Base-by-base conservation (phyloP, 257 asterid species). In the Fraxinus quadrangulata region DNA sequence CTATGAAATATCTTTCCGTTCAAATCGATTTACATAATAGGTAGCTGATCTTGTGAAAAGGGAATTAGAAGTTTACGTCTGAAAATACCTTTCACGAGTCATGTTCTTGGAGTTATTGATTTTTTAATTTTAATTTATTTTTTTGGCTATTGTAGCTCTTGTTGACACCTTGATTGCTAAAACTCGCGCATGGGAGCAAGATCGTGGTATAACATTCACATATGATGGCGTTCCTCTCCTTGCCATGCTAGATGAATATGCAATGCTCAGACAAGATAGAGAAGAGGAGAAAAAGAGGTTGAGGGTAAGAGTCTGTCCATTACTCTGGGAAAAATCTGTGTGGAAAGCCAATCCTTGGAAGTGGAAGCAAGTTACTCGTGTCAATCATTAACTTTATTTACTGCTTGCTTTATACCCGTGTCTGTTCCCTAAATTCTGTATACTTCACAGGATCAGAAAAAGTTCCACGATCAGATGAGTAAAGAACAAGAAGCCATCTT, bases 181-280 rank as follows among this genome's bases (percentile, higher is more conserved):
- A 83, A 88, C 90, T 47, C 87, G 84, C 47, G 89, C 88, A 68
- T 89, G 94, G 94, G 94, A 89, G 77, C 84, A 89, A 80, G 94
- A 89, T 37, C 88, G 85, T 21, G 88, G 83, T 75, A 72, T 84
- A 40, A 77, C 88, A 80, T 89, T 87, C 81, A 84, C 86, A 5
- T 89, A 89, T 72, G 94, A 89, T 77, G 94, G 92, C 33, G 94
- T 89, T 75, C 92, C 94, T 70, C 84, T 89, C 28, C 92, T 89
- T 75, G 92, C 94, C 33, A 89, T 89, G 94, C 87, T 89, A 40
- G 92, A 89, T 54, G 92, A 89, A 75, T 89, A 89, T 78, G 85
- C 87, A 67, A 84, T 89, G 92, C 92, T 89, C 78, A 89, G 92
- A 77, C 89, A 84, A 0, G 94, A 89, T 49, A 83, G 92, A 84